phyloP scores from a whole-genome alignment of 2,329 filamentous ascomycete species.

The Ramichloridium luteum region DNA sequence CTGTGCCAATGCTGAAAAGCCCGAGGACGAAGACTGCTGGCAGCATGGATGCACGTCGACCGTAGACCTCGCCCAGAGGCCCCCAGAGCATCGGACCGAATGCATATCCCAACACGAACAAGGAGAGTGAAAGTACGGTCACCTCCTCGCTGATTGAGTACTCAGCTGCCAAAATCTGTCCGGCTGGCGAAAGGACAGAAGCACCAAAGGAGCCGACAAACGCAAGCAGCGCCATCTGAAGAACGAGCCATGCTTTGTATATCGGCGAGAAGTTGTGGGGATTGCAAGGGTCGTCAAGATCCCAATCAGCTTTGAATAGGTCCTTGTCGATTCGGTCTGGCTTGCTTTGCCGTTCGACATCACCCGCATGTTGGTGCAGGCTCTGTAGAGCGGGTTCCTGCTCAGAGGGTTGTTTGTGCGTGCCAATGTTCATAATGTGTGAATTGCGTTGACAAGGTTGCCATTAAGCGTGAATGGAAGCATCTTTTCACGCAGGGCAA shows the following conservation, averaged over 20 bases:
- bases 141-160: neutral
- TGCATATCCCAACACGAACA: slow-evolving; percentile 10
- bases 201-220: slow-evolving; percentile 1
- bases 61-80: slow-evolving; percentile 29
- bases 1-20: slow-evolving; percentile 32
- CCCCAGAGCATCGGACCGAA: slow-evolving; percentile 32
- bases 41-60: slow-evolving; percentile 29
- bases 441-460: no score
- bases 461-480: no score
- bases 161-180: neutral
- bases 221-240: slow-evolving; percentile 1
- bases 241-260: slow-evolving; percentile 26
- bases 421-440: no score
- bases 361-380: no score
- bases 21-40: slow-evolving; percentile 28
- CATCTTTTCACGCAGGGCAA: no score
- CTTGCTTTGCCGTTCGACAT: no score
- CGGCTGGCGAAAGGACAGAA: slow-evolving; percentile 1
- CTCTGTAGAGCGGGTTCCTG: no score
- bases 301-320: slow-evolving; percentile 21
- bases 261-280: slow-evolving; percentile 35
- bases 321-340: no score
- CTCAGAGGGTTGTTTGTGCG: no score
- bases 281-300: slow-evolving; percentile 29
- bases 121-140: neutral